These are phyloP conservation scores for Emericellopsis terricola DNA, from an alignment of 495 filamentous ascomycete genomes.

Conservation along the genomic window DNA sequence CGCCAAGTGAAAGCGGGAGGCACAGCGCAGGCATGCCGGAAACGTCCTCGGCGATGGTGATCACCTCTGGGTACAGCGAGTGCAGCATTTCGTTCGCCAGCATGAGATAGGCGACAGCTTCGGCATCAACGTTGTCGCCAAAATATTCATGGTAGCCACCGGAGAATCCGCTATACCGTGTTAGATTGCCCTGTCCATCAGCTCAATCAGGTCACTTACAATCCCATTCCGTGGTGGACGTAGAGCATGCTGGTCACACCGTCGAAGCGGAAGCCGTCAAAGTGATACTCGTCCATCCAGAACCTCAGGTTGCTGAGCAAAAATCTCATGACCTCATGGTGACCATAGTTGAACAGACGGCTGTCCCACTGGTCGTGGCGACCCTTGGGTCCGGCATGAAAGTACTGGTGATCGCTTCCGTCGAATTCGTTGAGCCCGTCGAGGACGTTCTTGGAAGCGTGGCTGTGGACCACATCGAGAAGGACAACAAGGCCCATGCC, in stretches of 20 bases:
- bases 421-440: constrained; percentile 94
- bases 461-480: constrained; percentile 91
- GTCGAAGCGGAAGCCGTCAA: constrained; percentile 96
- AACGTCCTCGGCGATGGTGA: constrained; percentile 93
- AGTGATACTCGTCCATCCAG: constrained; percentile 97
- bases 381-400: constrained; percentile 72
- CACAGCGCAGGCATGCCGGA: constrained; percentile 96
- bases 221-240: constrained; percentile 88
- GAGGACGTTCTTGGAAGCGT: constrained; percentile 90
- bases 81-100: constrained; percentile 95
- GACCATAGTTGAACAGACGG: constrained; percentile 90
- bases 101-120: constrained; percentile 90
- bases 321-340: constrained; percentile 87
- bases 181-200: too few species aligned
- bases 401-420: constrained; percentile 85
- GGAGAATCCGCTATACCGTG: constrained; percentile 74
- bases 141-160: constrained; percentile 99
- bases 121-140: constrained; percentile 79
- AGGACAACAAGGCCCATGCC: constrained; percentile 80
- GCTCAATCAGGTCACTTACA: too few species aligned
- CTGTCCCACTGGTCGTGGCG: constrained; percentile 90
- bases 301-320: constrained; percentile 88
- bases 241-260: constrained; percentile 98
- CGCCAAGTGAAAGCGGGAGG: constrained; percentile 66
- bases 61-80: constrained; percentile 60